phyloP scores from a whole-genome alignment of 2,329 filamentous ascomycete genomes.

The Mariannaea elegans region DNA sequence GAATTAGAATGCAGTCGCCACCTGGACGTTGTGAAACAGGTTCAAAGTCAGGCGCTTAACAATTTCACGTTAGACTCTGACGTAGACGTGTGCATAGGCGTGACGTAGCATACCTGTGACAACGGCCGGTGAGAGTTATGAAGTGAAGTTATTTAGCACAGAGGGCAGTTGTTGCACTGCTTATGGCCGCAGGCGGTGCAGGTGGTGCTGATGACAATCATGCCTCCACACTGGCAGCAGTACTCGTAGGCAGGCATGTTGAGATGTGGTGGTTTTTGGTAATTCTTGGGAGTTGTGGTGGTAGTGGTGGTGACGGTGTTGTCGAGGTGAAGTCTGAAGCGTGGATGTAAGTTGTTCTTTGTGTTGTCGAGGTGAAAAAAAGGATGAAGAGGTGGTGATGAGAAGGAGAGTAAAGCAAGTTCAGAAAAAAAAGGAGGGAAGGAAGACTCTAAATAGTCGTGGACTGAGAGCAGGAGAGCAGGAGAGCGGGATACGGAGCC shows the following conservation, averaged over 20 bases:
- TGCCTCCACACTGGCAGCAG: conserved; percentile 64
- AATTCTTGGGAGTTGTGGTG: conserved; percentile 12
- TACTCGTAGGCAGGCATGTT: conserved; percentile 58
- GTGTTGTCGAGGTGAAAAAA: conserved; percentile 2
- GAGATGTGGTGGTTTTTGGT: conserved; percentile 20
- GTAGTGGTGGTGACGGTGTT: conserved; percentile 6
- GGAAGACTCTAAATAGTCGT: conserved; percentile 34
- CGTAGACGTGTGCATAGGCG: background rate
- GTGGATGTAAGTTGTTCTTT: background rate
- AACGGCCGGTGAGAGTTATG: conserved; percentile 11
- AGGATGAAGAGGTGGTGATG: conserved; percentile 4
- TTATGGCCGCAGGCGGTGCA: conserved; percentile 61
- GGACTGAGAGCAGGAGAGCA: conserved; percentile 12
- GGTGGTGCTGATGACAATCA: conserved; percentile 65
- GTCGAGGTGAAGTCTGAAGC: background rate
- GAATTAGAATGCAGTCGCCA: background rate
- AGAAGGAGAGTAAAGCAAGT: background rate
- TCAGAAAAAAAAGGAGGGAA: conserved; percentile 17
- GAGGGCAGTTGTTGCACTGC: conserved; percentile 58
- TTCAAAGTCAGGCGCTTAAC: background rate
- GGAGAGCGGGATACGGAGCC: conserved; percentile 1
- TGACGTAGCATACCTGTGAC: conserved; percentile 8
- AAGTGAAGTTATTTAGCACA: conserved; percentile 39
- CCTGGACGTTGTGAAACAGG: background rate
- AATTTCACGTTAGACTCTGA: background rate